Evolutionary conservation across 768 basidiomycete genomes (phyloP).

Genomic region (Mycena crocata): DNA sequence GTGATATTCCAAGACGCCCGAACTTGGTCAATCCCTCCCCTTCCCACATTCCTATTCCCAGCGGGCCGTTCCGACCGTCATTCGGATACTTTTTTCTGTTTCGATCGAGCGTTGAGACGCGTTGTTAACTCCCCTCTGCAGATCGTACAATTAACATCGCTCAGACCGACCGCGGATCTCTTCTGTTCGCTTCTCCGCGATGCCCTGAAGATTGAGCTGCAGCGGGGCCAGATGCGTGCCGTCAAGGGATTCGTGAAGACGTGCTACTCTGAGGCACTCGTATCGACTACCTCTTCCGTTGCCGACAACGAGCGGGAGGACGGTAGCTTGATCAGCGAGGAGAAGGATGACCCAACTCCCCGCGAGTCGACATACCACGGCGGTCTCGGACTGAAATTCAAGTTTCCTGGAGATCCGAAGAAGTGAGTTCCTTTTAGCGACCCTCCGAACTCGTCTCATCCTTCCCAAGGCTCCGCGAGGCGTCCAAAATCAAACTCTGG

Average conservation of each 20-base stretch:
- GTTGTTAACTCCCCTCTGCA: constrained; percentile 40
- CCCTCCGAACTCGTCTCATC: constrained; percentile 15
- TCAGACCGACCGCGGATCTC: constrained; percentile 91
- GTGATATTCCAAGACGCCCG: no score
- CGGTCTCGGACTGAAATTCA: constrained; percentile 84
- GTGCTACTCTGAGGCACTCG: constrained; percentile 93
- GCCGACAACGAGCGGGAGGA: constrained; percentile 78
- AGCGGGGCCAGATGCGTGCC: constrained; percentile 92
- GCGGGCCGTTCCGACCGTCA: no score
- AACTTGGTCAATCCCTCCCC: no score
- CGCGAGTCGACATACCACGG: constrained; percentile 74
- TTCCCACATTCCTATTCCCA: neutral
- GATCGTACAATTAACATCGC: constrained; percentile 93
- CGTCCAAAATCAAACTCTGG: constrained; percentile 97
- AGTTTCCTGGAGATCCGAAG: constrained; percentile 92
- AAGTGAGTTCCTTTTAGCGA: constrained; percentile 63
- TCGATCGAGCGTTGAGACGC: neutral
- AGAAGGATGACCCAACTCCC: constrained; percentile 58
- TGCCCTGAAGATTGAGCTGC: constrained; percentile 88
- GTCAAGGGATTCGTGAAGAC: constrained; percentile 93
- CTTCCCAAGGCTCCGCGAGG: constrained; percentile 77
- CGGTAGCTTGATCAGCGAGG: constrained; percentile 68
- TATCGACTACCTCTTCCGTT: constrained; percentile 66
- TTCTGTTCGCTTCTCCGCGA: constrained; percentile 93
- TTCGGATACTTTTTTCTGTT: neutral